Conservation (phyloP, 805 yeast species). For the Ogataea nakhonphanomensis region DNA sequence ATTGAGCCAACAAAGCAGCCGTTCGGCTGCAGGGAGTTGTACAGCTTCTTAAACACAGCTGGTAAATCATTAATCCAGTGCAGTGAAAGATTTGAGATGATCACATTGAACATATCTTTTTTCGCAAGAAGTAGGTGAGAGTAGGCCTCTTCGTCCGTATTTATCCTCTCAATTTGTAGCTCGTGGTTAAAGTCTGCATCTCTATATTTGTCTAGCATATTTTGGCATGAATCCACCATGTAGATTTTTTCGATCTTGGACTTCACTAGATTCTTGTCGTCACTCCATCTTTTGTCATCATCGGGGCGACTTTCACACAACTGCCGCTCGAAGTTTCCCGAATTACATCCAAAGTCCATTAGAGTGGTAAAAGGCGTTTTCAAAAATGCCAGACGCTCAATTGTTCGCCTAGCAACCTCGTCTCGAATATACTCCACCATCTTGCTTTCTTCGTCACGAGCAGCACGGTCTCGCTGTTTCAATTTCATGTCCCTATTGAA, state of each 20-base stretch:
- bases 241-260: conserved; percentile 49
- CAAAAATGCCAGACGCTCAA: conserved; percentile 72
- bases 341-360: conserved; percentile 70
- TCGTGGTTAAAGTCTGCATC: conserved; percentile 40
- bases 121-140: conserved; percentile 40
- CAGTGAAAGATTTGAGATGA: conserved; percentile 65
- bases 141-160: conserved; percentile 67
- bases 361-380: conserved; percentile 58
- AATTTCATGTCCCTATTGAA: conserved; percentile 64
- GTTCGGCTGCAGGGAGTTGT: conserved; percentile 65
- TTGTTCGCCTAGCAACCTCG: conserved; percentile 68
- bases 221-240: conserved; percentile 64
- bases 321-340: conserved; percentile 49
- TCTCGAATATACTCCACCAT: conserved; percentile 70
- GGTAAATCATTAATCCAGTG: conserved; percentile 93
- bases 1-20: conserved; percentile 79
- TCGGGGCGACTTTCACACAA: conserved; percentile 37
- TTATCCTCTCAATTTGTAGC: conserved; percentile 47
- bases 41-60: conserved; percentile 50
- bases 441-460: conserved; percentile 42
- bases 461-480: conserved; percentile 56
- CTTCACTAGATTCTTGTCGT: conserved; percentile 52
- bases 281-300: conserved; percentile 40
- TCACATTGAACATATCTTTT: conserved; percentile 55
- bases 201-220: conserved; percentile 51